Base-by-base conservation (phyloP, 2,329 filamentous ascomycete genomes). In the Aspergillus fructus region DNA sequence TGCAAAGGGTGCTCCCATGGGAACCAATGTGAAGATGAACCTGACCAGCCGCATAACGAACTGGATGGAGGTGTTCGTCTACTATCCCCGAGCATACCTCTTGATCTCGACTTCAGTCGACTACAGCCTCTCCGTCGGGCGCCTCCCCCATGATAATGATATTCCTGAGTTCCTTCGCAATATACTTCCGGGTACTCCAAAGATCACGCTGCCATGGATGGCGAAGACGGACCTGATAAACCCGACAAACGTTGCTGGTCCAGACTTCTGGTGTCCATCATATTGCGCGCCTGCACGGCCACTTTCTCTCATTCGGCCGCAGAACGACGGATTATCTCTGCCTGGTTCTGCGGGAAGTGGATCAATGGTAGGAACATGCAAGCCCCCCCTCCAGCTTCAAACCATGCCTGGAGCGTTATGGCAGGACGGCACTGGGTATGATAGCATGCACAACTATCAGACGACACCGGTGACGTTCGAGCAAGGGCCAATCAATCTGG, bases 61-160 rank as follows among this genome's bases (percentile, higher is more conserved):
- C 39, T 56, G 54, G 54, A 19, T 51, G 4, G 47, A 56, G 19
- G 15, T 52, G 3, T 56, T 51, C 11, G n/a, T 56, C 13, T 51
- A 37, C 40, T 47, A 56, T 19, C 54, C 54, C 11, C 47, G 54
- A 6, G 21, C 48, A 6, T 56, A 56, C 15, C 48, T 56, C 21
- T 24, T 56, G 30, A 24, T 56, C 9, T 52, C 54, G 7, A 56
- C 54, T 7, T 56, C 47, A 8, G 49, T 56, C 11, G 54, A 56
- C 54, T 51, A 47, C 48, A 51, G 48, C 24, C 54, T 56, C 0
- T 51, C 54, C 5, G 42, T 52, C 15, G 54, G 54, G 4, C 48
- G 49, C 11, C 41, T 56, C 19, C 54, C 54, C 3, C 54, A 55
- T 15, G 53, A 55, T 27, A 40, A 42, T 17, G 53, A 47, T 13